These are phyloP conservation scores for Botryosphaeria dothidea DNA, from an alignment of 2,329 filamentous ascomycete genomes.

Conservation along the genomic window DNA sequence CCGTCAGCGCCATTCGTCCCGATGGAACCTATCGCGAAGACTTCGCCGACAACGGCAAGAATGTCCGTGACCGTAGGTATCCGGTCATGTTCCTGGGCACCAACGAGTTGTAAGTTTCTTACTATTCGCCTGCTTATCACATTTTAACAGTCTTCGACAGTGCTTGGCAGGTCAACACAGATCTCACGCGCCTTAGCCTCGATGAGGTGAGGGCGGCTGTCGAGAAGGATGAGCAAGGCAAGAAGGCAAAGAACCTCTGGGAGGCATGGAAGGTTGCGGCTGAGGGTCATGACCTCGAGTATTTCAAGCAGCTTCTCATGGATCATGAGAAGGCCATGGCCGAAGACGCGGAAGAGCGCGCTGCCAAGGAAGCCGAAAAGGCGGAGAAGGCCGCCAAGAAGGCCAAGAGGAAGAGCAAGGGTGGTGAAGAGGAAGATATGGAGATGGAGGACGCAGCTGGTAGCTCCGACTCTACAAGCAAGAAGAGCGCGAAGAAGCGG, in stretches of 20 bases:
- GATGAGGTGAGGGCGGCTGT: slow-evolving; percentile 73
- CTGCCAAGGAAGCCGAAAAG: slow-evolving; percentile 63
- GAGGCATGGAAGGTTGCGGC: slow-evolving; percentile 79
- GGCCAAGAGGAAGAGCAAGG: slow-evolving; percentile 40
- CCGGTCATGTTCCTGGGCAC: slow-evolving; percentile 94
- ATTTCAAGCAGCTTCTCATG: slow-evolving; percentile 78
- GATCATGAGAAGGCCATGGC: slow-evolving; percentile 58
- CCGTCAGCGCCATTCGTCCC: slow-evolving; percentile 76
- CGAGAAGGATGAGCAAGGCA: slow-evolving; percentile 65
- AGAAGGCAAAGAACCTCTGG: slow-evolving; percentile 77
- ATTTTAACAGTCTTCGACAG: slow-evolving; percentile 49
- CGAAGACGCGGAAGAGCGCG: slow-evolving; percentile 63
- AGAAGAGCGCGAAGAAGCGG: slow-evolving; percentile 63
- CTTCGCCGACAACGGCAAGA: slow-evolving; percentile 85
- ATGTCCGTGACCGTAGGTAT: slow-evolving; percentile 80
- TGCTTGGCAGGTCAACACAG: slow-evolving; percentile 86
- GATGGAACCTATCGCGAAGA: slow-evolving; percentile 89
- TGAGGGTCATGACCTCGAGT: slow-evolving; percentile 72
- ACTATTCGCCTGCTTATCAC: neutral
- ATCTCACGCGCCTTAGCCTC: slow-evolving; percentile 74
- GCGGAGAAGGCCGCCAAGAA: slow-evolving; percentile 52
- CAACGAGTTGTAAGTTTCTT: slow-evolving; percentile 89
- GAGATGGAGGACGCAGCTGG: slow-evolving; percentile 43
- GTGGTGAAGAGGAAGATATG: slow-evolving; percentile 34
- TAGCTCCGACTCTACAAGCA: slow-evolving; percentile 38